Conservation (phyloP, 768 basidiomycete genomes). For the Tephrocybe sp. region DNA sequence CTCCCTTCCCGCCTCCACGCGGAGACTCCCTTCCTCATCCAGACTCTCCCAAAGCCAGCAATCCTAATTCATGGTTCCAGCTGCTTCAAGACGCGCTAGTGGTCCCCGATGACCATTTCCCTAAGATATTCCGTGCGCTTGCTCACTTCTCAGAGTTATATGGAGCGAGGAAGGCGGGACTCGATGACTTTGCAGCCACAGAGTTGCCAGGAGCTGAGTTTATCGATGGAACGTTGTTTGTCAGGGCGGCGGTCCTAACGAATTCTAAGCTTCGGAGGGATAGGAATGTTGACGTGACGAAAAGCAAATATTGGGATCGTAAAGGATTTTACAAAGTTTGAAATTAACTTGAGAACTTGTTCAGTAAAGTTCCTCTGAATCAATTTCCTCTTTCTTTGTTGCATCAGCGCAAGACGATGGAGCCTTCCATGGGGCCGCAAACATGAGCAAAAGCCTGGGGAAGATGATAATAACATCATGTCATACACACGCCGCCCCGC, state of each 20-base stretch:
- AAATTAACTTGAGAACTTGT: background rate
- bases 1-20: conserved; percentile 22
- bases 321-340: conserved; percentile 16
- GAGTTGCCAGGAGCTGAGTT: conserved; percentile 40
- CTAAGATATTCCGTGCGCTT: conserved; percentile 36
- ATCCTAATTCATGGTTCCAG: conserved; percentile 59
- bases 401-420: no score
- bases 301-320: conserved; percentile 21
- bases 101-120: conserved; percentile 54
- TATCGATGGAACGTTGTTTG: conserved; percentile 57
- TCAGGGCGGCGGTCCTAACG: conserved; percentile 49
- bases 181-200: conserved; percentile 22
- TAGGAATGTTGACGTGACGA: conserved; percentile 21
- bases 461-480: no score
- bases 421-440: no score
- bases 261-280: conserved; percentile 32
- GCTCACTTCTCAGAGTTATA: conserved; percentile 28
- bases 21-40: conserved; percentile 21
- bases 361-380: no score
- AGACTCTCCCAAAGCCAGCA: conserved; percentile 31
- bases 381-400: no score
- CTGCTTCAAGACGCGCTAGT: conserved; percentile 50
- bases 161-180: conserved; percentile 27
- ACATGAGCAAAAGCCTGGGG: no score
- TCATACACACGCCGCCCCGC: no score